Evolutionary conservation across 768 basidiomycete species (phyloP).

Genomic region (button mushroom (Agaricus bisporus)): DNA sequence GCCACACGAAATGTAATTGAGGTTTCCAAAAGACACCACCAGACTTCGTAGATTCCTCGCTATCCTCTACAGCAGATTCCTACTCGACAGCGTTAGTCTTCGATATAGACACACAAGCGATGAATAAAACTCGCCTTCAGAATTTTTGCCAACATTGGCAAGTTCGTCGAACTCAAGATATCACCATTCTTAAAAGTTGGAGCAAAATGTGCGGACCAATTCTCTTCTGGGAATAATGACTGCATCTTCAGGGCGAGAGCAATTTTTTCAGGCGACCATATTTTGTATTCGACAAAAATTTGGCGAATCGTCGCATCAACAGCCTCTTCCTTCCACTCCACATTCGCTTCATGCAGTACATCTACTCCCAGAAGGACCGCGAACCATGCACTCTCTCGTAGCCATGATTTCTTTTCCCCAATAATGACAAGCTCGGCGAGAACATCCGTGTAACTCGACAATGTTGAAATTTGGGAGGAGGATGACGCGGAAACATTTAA

Average conservation of each 20-base stretch:
- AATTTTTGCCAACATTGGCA: conserved; percentile 66
- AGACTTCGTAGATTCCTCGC: conserved; percentile 42
- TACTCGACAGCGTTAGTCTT: conserved; percentile 18
- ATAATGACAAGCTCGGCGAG: conserved; percentile 57
- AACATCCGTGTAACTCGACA: conserved; percentile 51
- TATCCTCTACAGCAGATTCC: conserved; percentile 56
- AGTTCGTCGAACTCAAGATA: conserved; percentile 65
- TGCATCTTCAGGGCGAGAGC: conserved; percentile 74
- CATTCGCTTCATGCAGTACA: conserved; percentile 47
- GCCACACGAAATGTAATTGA: conserved; percentile 91
- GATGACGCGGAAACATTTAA: conserved; percentile 49
- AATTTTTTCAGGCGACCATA: conserved; percentile 88
- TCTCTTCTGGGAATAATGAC: conserved; percentile 45
- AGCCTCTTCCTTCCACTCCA: conserved; percentile 69
- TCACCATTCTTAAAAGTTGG: conserved; percentile 76
- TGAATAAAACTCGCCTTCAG: conserved; percentile 64
- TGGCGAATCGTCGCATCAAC: conserved; percentile 40
- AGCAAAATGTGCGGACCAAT: conserved; percentile 60
- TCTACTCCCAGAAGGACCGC: conserved; percentile 60
- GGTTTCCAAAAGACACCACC: conserved; percentile 73
- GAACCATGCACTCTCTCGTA: conserved; percentile 91
- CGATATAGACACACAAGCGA: conserved; percentile 1
- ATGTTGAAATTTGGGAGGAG: conserved; percentile 46
- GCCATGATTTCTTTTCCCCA: conserved; percentile 84
- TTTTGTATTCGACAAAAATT: conserved; percentile 46